Evolutionary conservation across 75 land plant species (phyloP).

Genomic region (Adiantum capillusveneris): DNA sequence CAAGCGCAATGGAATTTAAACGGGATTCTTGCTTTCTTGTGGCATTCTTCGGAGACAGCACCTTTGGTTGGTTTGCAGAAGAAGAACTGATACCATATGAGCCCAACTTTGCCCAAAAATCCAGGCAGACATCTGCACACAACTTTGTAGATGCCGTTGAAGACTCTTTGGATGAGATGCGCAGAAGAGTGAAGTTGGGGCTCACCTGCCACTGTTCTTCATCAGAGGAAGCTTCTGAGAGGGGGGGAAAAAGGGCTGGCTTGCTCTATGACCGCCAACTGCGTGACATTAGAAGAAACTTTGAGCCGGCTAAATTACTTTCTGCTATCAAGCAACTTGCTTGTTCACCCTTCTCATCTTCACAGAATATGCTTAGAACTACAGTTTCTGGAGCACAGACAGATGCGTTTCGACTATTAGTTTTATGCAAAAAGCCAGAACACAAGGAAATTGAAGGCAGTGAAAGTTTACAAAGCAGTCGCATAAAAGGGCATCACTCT

Average conservation of each 20-base stretch:
- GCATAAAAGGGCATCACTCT: not conserved
- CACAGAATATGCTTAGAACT: conserved; percentile 29
- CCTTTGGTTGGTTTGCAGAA: conserved; percentile 72
- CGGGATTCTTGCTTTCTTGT: conserved; percentile 55
- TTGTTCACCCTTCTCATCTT: conserved; percentile 16
- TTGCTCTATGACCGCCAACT: conserved; percentile 4
- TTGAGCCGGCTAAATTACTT: conserved; percentile 38
- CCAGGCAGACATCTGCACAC: conserved; percentile 32
- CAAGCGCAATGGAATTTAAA: conserved; percentile 27
- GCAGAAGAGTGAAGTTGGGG: conserved; percentile 44
- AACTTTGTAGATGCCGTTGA: conserved; percentile 61
- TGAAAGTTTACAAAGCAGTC: not conserved
- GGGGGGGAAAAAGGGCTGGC: not conserved
- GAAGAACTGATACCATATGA: conserved; percentile 62
- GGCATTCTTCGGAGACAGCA: conserved; percentile 75
- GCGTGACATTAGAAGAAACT: conserved; percentile 9
- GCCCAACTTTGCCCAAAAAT: conserved; percentile 43
- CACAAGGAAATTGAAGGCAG: not conserved
- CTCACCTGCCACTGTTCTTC: conserved; percentile 34
- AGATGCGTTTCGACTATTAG: conserved; percentile 22
- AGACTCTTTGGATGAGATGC: conserved; percentile 60
- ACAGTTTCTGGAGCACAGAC: conserved; percentile 43
- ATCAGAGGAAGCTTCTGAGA: not conserved
- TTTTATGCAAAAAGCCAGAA: not conserved
- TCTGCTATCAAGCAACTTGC: conserved; percentile 35